phyloP scores from a whole-genome alignment of 2,329 filamentous ascomycete species.

The Neopestalotiopsis sp. region DNA sequence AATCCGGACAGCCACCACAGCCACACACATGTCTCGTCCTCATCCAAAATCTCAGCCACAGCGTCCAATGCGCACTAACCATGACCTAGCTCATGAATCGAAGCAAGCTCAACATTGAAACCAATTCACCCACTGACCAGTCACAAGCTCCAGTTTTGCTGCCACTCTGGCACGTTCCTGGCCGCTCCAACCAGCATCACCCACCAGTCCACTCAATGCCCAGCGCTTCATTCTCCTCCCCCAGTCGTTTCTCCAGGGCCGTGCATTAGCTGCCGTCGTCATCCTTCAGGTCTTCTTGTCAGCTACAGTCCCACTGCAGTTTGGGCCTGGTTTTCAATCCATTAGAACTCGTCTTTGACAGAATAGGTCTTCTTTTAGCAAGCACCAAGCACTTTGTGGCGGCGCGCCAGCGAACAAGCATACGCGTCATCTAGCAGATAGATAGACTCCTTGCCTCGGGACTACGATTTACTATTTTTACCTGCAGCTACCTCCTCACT shows the following conservation, averaged over 20 bases:
- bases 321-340: neutral
- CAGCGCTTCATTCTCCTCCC: neutral
- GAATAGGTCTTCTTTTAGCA: neutral
- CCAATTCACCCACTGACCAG: neutral
- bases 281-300: neutral
- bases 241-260: constrained; percentile 10
- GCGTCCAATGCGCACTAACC: neutral
- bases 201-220: neutral
- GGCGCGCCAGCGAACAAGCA: neutral
- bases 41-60: neutral
- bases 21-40: neutral
- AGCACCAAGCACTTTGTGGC: neutral
- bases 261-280: constrained; percentile 18
- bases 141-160: neutral
- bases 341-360: neutral
- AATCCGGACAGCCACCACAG: neutral
- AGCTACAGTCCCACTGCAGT: constrained; percentile 1
- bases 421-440: neutral
- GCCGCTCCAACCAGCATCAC: neutral
- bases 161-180: constrained; percentile 9
- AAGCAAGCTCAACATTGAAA: neutral
- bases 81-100: neutral
- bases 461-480: too few relatives aligned
- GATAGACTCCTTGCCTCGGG: too few relatives aligned
- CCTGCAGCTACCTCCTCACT: too few relatives aligned